Evolutionary conservation across 2,329 filamentous ascomycete species (phyloP).

Genomic region (Exophiala sideris): DNA sequence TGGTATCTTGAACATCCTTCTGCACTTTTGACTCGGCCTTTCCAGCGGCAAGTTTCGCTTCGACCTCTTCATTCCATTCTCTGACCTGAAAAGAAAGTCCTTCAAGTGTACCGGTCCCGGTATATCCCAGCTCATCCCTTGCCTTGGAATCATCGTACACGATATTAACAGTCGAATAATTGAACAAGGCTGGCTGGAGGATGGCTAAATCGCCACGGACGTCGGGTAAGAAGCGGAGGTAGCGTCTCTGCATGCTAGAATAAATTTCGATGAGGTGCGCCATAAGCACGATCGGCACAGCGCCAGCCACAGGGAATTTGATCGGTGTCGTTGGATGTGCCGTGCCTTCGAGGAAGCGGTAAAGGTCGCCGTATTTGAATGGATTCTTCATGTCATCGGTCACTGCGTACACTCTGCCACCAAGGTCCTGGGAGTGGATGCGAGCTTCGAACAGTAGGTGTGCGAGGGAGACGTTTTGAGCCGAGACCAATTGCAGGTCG

Average conservation of each 20-base stretch:
- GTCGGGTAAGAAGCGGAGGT: slow-evolving; percentile 23
- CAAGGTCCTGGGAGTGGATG: slow-evolving; percentile 41
- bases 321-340: slow-evolving; percentile 30
- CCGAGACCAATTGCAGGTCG: slow-evolving; percentile 51
- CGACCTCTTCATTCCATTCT: slow-evolving; percentile 34
- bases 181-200: slow-evolving; percentile 35
- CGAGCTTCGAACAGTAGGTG: slow-evolving; percentile 54
- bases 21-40: too few relatives aligned
- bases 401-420: slow-evolving; percentile 50
- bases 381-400: slow-evolving; percentile 49
- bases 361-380: slow-evolving; percentile 33
- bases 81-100: slow-evolving; percentile 35
- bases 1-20: too few relatives aligned
- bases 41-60: slow-evolving; percentile 4
- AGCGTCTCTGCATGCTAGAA: slow-evolving; percentile 30
- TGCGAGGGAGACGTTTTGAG: slow-evolving; percentile 53
- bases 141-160: slow-evolving; percentile 13
- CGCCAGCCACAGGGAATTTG: slow-evolving; percentile 27
- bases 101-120: slow-evolving; percentile 34
- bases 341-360: slow-evolving; percentile 32
- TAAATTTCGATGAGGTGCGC: slow-evolving; percentile 35
- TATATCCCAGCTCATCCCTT: slow-evolving; percentile 32
- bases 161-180: slow-evolving; percentile 31
- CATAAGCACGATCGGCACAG: slow-evolving; percentile 31
- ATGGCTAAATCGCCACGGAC: slow-evolving; percentile 28